Evolutionary conservation across 2,329 filamentous ascomycete genomes (phyloP), one percentile per base, ranked within the genome.

Genomic region (Ceratocystiopsis sp.): DNA sequence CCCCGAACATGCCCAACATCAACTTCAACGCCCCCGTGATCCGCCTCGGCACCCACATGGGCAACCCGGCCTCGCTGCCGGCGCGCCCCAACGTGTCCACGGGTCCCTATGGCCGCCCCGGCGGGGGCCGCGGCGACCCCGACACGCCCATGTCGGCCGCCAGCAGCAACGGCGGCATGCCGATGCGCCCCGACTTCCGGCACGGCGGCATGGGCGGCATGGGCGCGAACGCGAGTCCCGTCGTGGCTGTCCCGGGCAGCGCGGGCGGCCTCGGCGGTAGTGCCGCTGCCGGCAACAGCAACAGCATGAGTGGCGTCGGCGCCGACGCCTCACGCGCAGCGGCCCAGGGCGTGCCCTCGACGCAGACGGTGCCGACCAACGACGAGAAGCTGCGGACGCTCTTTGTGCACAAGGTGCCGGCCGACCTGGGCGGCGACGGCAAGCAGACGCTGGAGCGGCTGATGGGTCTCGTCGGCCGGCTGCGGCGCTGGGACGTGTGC

Each of bases 21-120:
- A 95, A 98, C 66, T 94, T 96, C 67, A 93, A 84, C 55, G 91
- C 91, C 34, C 87, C 89, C 45, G 86, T 96, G 47, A 96, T 98
- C 56, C 83, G 91, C 44, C 73, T 98, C 38, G 91, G 89, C 37
- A 89, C 86, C 36, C 87, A 85, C 13, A 38, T 15, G 17, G 44
- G 44, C 38, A 14, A 29, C 17, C 33, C 44, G 4, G 49, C 49
- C 2, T 50, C 49, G 2, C 42, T 50, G 3, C 49, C 49, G 2
- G 47, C 49, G 3, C 45, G 49, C 6, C 49, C 49, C 12, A 50
- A 46, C 34, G 50, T 53, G 1, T 84, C 84, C 55, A 35, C 38
- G 10, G 42, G 61, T 12, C 55, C 60, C 0, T 57, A 78, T 21
- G 57, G 61, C n/a, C 25, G 25, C 2, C 25, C 25, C 25, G 55